Evolutionary conservation across 1,139 yeast genomes (phyloP).

Genomic region (Saccharomyces hybrid): DNA sequence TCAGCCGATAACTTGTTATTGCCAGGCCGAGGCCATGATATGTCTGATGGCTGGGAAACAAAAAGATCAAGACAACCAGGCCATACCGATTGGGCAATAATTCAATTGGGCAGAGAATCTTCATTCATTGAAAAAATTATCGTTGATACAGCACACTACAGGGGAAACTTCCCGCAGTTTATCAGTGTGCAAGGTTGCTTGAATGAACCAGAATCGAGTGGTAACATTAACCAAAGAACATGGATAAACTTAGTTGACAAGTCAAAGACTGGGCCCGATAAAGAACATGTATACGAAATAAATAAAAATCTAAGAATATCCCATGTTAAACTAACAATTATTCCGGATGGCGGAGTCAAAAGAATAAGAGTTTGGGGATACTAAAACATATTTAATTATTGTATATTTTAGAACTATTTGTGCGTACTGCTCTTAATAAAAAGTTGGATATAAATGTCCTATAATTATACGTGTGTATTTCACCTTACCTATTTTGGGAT

Average conservation of each 20-base stretch:
- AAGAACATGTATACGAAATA: conserved; percentile 51
- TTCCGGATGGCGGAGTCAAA: conserved; percentile 96
- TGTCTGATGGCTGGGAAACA: conserved; percentile 99
- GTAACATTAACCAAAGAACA: conserved; percentile 30
- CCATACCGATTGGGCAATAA: conserved; percentile 85
- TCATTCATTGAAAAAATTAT: conserved; percentile 47
- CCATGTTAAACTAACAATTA: conserved; percentile 71
- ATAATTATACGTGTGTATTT: background rate
- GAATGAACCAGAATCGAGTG: conserved; percentile 32
- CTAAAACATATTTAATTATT: conserved; percentile 5
- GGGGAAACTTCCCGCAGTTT: conserved; percentile 88
- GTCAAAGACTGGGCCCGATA: conserved; percentile 70
- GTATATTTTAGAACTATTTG: background rate
- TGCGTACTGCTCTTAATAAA: background rate
- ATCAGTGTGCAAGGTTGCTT: conserved; percentile 52
- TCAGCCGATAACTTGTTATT: conserved; percentile 78
- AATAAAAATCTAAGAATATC: conserved; percentile 35
- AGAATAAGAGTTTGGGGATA: conserved; percentile 73
- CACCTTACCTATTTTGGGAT: background rate
- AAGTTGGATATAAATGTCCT: background rate
- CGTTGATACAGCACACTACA: conserved; percentile 85
- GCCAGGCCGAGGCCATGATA: conserved; percentile 90
- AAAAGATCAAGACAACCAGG: conserved; percentile 73
- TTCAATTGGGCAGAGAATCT: conserved; percentile 63
- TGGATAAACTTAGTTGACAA: conserved; percentile 64